Base-by-base conservation (phyloP, 257 asterid genomes). In the Prunella vulgaris region DNA sequence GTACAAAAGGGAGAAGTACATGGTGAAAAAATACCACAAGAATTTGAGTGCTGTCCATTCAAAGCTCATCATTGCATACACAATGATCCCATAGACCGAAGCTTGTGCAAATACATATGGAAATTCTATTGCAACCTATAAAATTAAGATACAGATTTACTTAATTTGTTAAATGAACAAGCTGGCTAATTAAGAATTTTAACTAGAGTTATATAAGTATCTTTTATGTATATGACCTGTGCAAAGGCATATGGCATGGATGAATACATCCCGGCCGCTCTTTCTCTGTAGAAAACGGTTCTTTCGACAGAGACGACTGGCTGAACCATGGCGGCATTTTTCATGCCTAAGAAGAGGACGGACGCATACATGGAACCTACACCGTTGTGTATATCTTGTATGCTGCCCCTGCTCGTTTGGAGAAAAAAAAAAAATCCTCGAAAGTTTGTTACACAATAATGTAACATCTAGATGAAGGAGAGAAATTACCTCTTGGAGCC, bases 231-330 rank as follows among this genome's bases (percentile, higher is more conserved):
- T 28, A 13, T 48, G 9, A 82, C 90, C 80, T 84, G 87, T 60
- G 82, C 80, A 51, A 82, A 63, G 53, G 90, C 87, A 65, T 84
- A 84, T 5, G 90, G 84, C 77, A 84, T 58, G 58, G 85, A 81
- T 52, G 90, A 84, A 73, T 84, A 82, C 90, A 84, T 84, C 25
- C 90, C 90, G 0, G 90, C 87, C 7, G 90, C 87, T 72, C 82
- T 69, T 68, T 84, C 90, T 72, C 90, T 80, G 54, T 84, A 82
- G 64, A 80, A 84, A 10, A 80, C 85, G 1, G 83, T 77, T 73
- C 89, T 72, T 64, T 84, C 89, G 17, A 80, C 60, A 0, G 78
- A 70, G 35, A 84, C 82, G 10, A 82, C 84, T 0, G 87, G 90
- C 69, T 77, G 87, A 42, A 80, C 82, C 2, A 80, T 18, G 3